A percentile compares a stretch with the other conserved stretches of the same genome.
phyloP scores from a whole-genome alignment of 805 yeast genomes.

The Wickerhamomyces mucosus region DNA sequence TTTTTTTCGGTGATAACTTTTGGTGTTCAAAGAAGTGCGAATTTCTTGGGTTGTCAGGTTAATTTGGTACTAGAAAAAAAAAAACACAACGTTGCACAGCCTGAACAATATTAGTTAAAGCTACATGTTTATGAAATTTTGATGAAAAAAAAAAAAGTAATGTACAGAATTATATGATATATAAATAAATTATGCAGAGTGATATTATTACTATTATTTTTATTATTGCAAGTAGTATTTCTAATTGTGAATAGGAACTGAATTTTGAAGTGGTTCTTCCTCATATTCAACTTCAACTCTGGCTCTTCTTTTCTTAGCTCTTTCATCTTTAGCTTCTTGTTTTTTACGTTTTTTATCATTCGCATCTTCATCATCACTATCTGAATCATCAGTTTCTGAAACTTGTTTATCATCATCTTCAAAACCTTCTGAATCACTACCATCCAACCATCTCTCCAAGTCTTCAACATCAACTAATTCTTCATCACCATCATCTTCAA shows the following conservation, averaged over 20 bases:
- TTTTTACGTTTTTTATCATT: conserved; percentile 27
- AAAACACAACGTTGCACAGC: too few species aligned
- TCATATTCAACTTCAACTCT: conserved; percentile 81
- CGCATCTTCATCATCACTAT: conserved; percentile 26
- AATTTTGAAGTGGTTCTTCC: conserved; percentile 40
- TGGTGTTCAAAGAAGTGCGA: too few species aligned
- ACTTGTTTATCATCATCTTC: conserved; percentile 24
- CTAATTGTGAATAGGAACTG: conserved; percentile 6
- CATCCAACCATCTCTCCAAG: conserved; percentile 78
- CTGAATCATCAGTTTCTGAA: conserved; percentile 26
- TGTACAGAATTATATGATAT: too few species aligned
- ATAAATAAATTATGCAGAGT: too few species aligned
- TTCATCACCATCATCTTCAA: conserved; percentile 82
- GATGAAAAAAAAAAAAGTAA: too few species aligned
- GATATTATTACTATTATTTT: too few species aligned
- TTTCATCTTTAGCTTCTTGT: conserved; percentile 29
- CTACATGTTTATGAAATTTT: too few species aligned
- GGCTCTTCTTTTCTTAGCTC: conserved; percentile 46
- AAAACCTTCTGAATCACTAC: conserved; percentile 32
- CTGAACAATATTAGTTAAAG: too few species aligned
- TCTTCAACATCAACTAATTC: conserved; percentile 94
- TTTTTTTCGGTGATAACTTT: too few species aligned
- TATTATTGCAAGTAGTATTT: background rate
- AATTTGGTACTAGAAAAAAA: too few species aligned
- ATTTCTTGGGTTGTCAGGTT: too few species aligned